A percentile compares a stretch with the other conserved stretches of the same genome.
Evolutionary conservation across 179 eudicot genomes (phyloP).

Genomic region (Spergularia azorica): DNA sequence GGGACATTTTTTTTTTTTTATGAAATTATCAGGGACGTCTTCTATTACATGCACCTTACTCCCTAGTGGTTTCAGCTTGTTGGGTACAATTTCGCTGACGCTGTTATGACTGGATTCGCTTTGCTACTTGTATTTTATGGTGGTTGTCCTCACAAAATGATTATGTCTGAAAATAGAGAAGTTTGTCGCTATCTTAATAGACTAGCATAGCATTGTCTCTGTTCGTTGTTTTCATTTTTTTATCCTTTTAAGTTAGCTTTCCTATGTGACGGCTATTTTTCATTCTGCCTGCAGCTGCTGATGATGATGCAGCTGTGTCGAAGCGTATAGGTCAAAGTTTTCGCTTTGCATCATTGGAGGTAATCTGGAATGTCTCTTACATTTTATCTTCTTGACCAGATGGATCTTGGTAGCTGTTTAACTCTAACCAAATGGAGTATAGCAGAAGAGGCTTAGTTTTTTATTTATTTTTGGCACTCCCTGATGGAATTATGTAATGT

Average conservation of each 20-base stretch:
- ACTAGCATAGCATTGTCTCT: neutral
- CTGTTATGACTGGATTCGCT: neutral
- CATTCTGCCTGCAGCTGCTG: conserved; percentile 56
- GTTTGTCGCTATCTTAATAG: neutral
- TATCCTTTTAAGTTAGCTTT: neutral
- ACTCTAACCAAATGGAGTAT: neutral
- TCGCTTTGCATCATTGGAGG: conserved; percentile 83
- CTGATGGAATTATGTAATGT: neutral
- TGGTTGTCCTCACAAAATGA: too few relatives aligned
- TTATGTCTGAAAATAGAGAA: too few relatives aligned
- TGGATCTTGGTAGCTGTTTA: neutral
- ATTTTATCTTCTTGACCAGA: conserved; percentile 6
- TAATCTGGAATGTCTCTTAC: conserved; percentile 23
- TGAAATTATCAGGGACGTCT: neutral
- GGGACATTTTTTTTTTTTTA: neutral
- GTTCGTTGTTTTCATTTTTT: neutral
- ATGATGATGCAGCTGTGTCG: conserved; percentile 74
- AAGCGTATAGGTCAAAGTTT: conserved; percentile 82
- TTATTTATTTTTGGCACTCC: neutral
- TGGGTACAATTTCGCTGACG: too few relatives aligned
- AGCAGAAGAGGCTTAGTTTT: neutral
- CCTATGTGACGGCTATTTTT: neutral
- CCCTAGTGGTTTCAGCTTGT: too few relatives aligned
- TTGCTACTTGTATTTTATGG: neutral
- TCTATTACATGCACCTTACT: too few relatives aligned